These are phyloP conservation scores for Colletotrichum tanaceti DNA, from an alignment of 2,329 filamentous ascomycete species.

Conservation along the genomic window DNA sequence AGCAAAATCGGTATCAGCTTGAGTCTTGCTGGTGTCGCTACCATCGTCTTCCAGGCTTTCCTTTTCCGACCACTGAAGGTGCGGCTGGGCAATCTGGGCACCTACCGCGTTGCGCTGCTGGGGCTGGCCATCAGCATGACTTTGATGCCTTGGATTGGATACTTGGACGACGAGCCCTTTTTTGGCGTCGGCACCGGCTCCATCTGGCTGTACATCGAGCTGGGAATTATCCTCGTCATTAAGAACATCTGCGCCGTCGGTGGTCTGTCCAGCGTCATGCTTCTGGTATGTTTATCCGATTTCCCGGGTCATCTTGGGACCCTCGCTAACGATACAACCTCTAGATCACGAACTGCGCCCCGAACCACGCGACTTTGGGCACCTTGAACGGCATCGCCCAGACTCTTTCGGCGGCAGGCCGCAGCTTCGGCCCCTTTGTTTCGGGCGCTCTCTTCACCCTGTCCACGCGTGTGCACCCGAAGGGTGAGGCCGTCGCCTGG, in stretches of 20 bases:
- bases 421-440: conserved; percentile 88
- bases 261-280: conserved; percentile 87
- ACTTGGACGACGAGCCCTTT: conserved; percentile 69
- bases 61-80: conserved; percentile 84
- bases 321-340: neutral
- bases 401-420: conserved; percentile 89
- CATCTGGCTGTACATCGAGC: conserved; percentile 80
- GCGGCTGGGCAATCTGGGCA: conserved; percentile 84
- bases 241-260: conserved; percentile 93
- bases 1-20: conserved; percentile 86
- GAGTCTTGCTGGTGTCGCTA: conserved; percentile 84
- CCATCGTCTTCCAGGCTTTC: conserved; percentile 90
- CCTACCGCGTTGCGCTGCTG: conserved; percentile 82
- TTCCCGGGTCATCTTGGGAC: neutral
- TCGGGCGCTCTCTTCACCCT: conserved; percentile 89
- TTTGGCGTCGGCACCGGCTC: conserved; percentile 72
- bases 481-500: conserved; percentile 88
- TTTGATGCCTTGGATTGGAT: conserved; percentile 90
- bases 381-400: conserved; percentile 94
- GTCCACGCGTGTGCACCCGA: conserved; percentile 77
- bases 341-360: conserved; percentile 92
- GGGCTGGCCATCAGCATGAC: conserved; percentile 86
- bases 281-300: conserved; percentile 72
- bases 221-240: conserved; percentile 83
- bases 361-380: conserved; percentile 85